These are phyloP conservation scores for Myotisia sp. DNA, from an alignment of 2,329 filamentous ascomycete genomes.

Conservation along the genomic window DNA sequence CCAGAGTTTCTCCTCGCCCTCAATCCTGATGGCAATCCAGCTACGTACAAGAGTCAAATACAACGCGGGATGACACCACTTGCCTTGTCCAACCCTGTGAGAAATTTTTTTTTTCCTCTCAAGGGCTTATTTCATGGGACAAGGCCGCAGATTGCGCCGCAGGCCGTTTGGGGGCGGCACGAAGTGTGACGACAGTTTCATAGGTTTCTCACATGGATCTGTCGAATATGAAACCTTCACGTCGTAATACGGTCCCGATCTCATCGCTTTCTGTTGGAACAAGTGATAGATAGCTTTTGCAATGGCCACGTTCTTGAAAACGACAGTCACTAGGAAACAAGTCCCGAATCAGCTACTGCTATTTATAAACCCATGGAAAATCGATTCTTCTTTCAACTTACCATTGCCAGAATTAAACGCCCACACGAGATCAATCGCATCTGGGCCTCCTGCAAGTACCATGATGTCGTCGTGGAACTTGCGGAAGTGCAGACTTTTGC, in stretches of 20 bases:
- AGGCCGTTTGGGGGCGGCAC: too few relatives aligned
- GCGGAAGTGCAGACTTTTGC: conserved; percentile 19
- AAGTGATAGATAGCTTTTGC: conserved; percentile 22
- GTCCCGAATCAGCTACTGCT: conserved; percentile 5
- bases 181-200: conserved; percentile 16
- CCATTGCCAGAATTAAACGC: conserved; percentile 32
- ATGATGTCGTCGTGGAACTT: conserved; percentile 24
- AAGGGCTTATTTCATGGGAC: too few relatives aligned
- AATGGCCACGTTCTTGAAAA: conserved; percentile 25
- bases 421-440: conserved; percentile 29
- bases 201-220: conserved; percentile 28
- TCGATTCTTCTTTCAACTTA: conserved; percentile 15
- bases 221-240: conserved; percentile 26
- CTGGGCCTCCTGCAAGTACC: conserved; percentile 20
- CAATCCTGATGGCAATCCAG: too few relatives aligned
- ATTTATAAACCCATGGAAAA: neutral
- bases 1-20: too few relatives aligned
- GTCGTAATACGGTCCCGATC: conserved; percentile 19
- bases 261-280: conserved; percentile 19
- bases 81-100: too few relatives aligned
- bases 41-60: too few relatives aligned
- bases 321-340: conserved; percentile 21
- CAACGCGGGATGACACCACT: too few relatives aligned
- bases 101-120: too few relatives aligned
- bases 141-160: too few relatives aligned